These are phyloP conservation scores for Nothophytophthora sp. DNA, from an alignment of 352 stramenopile species.

Conservation along the genomic window DNA sequence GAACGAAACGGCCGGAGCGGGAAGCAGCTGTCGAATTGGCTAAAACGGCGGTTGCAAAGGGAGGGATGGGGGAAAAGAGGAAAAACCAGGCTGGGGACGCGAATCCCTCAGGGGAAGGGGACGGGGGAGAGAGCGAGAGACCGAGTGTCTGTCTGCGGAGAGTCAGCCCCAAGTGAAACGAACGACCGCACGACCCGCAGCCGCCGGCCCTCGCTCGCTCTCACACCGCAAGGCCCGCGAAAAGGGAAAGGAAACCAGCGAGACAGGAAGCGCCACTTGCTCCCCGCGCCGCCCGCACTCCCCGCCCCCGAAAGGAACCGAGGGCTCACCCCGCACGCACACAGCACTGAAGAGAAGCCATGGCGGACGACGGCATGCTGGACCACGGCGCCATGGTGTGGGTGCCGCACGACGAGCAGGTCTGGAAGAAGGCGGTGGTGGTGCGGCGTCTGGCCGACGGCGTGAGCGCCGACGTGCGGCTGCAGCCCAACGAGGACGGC, in stretches of 20 bases:
- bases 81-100: conserved; percentile 22
- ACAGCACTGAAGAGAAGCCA: conserved; percentile 3
- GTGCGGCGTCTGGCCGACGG: conserved; percentile 55
- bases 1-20: not conserved
- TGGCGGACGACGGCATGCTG: conserved; percentile 51
- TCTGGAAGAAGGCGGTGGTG: conserved; percentile 82
- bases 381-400: conserved; percentile 77
- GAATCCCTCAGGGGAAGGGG: conserved; percentile 27
- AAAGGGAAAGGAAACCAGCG: not conserved
- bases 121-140: too few species aligned
- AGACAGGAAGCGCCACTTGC: not conserved
- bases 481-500: conserved; percentile 57
- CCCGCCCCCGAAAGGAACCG: not conserved
- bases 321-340: not conserved
- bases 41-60: conserved; percentile 2
- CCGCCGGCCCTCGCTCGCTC: not conserved
- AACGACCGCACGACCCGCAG: not conserved
- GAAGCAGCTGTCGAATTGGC: conserved; percentile 15
- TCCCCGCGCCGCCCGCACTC: not conserved
- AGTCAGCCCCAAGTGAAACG: too few species aligned
- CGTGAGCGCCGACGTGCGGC: conserved; percentile 52
- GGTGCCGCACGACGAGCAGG: conserved; percentile 72
- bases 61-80: too few species aligned
- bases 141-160: too few species aligned
- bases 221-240: not conserved